Evolutionary conservation across 1,284 basidiomycete species (phyloP).

Genomic region (Malassezia obtusa): DNA sequence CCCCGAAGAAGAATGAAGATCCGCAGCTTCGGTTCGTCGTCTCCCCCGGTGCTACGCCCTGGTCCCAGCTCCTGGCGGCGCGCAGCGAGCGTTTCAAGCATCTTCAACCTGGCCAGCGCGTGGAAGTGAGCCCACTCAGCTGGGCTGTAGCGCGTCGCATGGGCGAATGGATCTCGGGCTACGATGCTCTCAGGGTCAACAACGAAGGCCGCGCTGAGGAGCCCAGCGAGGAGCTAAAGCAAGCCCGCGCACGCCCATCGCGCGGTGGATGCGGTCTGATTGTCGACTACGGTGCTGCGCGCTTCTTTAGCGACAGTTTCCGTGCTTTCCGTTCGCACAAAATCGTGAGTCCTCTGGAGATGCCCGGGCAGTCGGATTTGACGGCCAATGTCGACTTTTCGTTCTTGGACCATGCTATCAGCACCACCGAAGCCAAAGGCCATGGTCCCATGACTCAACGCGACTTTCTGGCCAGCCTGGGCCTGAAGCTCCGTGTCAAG

Average conservation of each 20-base stretch:
- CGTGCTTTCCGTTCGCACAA: constrained; percentile 83
- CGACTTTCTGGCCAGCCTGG: constrained; percentile 57
- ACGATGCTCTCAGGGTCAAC: constrained; percentile 14
- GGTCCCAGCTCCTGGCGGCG: constrained; percentile 54
- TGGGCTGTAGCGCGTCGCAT: constrained; percentile 38
- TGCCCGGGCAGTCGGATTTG: constrained; percentile 78
- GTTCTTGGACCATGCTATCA: constrained; percentile 68
- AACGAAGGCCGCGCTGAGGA: constrained; percentile 1
- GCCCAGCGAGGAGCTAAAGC: constrained; percentile 3
- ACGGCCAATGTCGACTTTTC: constrained; percentile 94
- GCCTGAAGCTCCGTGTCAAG: constrained; percentile 57
- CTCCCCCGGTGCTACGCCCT: constrained; percentile 58
- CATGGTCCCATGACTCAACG: constrained; percentile 63
- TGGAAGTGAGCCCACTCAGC: constrained; percentile 38
- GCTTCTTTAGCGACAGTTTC: constrained; percentile 65
- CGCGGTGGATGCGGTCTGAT: constrained; percentile 68
- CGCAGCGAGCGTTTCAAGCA: constrained; percentile 29
- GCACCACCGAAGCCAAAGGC: constrained; percentile 45
- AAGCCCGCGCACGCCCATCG: constrained; percentile 19
- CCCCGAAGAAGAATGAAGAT: constrained; percentile 9
- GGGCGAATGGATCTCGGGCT: constrained; percentile 37
- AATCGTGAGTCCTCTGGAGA: constrained; percentile 72
- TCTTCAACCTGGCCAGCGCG: constrained; percentile 35
- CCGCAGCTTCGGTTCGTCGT: constrained; percentile 58
- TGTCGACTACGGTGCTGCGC: constrained; percentile 78